Evolutionary conservation across 768 basidiomycete genomes (phyloP), one percentile per base, ranked within the genome.

Genomic region (Suillus plorans): DNA sequence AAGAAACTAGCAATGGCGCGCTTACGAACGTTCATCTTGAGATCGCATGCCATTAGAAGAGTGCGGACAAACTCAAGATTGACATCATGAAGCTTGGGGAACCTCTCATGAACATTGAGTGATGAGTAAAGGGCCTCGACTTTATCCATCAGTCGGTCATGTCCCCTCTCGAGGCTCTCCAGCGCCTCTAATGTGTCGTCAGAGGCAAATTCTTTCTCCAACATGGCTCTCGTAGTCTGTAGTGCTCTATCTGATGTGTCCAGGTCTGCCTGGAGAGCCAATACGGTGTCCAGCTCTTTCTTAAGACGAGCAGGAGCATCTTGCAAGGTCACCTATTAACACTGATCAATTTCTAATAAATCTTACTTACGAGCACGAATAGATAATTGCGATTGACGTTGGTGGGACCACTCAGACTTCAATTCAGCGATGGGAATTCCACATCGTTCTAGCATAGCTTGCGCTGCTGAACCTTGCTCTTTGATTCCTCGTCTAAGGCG

Each of bases 271-370:
- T 79, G 78, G 1, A 80, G 70, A 4, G 47, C 61, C 0, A 81
- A 62, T 0, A 81, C 64, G 0, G 66, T 65, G 52, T 79, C 72
- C 0, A 80, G 65, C 41, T 79, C 78, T 41, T 76, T 76, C 39
- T 77, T 77, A 2, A 80, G 66, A 2, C 69, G 58, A 0, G 49
- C 64, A 2, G 76, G 77, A 0, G 74, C 72, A 50, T 50, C 49
- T 50, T 50, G 13, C 5, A 14, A 25, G 13, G 14, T 6, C 49
- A 7, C 14, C 25, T 2, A 47, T 22, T 5, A 22, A 47, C 13
- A 47, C n/a, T 47, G n/a, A 47, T 5, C 5, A 39, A 4, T 3
- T 13, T 12, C 3, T 39, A 13, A 12, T 47, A 4, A 22, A 47
- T 47, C 13, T 12, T 13, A 50, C 49, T 53, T 36, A 66, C 28